These are phyloP conservation scores for Inonotus hispidus DNA, from an alignment of 1,284 basidiomycete genomes.

Conservation along the genomic window DNA sequence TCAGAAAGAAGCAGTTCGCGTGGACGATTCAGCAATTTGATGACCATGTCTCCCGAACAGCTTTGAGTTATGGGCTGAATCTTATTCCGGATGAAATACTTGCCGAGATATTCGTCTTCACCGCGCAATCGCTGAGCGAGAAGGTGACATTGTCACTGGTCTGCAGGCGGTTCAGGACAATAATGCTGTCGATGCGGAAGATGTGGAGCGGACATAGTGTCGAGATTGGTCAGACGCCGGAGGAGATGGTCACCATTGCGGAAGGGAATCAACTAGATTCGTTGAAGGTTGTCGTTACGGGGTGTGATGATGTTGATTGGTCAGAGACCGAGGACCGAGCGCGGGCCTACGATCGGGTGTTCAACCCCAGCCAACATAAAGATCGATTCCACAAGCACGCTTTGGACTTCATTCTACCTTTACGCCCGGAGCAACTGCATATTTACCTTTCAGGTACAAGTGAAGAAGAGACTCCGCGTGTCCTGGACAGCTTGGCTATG, in stretches of 20 bases:
- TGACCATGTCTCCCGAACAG: not conserved
- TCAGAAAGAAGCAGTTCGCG: too few relatives aligned
- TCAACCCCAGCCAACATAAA: too few relatives aligned
- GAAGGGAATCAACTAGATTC: not conserved
- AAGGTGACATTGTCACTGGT: not conserved
- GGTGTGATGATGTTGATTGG: too few relatives aligned
- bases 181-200: not conserved
- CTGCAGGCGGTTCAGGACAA: not conserved
- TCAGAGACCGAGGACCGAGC: too few relatives aligned
- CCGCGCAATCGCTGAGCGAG: not conserved
- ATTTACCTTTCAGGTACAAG: too few relatives aligned
- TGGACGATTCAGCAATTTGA: too few relatives aligned
- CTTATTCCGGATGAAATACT: not conserved
- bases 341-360: too few relatives aligned
- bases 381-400: too few relatives aligned
- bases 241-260: not conserved
- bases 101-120: not conserved
- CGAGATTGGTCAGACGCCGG: not conserved
- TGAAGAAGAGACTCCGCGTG: too few relatives aligned
- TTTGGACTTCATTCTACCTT: too few relatives aligned
- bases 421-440: too few relatives aligned
- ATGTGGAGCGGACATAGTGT: not conserved
- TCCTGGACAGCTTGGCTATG: too few relatives aligned
- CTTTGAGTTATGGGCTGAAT: not conserved
- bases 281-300: not conserved